These are phyloP conservation scores for Fusarium domesticum DNA, from an alignment of 2,329 filamentous ascomycete genomes.

Conservation along the genomic window DNA sequence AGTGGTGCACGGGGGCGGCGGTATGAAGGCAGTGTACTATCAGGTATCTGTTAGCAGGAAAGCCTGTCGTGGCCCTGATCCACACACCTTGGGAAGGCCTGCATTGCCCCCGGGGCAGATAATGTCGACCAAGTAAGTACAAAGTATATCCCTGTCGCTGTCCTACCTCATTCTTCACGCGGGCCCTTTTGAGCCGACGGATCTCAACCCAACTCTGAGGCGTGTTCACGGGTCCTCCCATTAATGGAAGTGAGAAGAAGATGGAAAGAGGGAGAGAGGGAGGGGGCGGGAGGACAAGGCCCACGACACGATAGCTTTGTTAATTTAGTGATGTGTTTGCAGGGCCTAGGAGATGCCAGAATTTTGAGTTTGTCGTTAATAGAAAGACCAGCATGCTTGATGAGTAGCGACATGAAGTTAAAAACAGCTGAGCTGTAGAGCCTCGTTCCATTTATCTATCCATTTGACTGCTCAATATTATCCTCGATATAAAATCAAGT, in stretches of 20 bases:
- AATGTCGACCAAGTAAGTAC: conserved; percentile 34
- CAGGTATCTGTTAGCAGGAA: conserved; percentile 27
- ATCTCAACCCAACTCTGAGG: conserved; percentile 39
- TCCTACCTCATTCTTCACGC: conserved; percentile 37
- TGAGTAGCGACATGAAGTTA: too few relatives aligned
- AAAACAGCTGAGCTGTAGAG: not conserved
- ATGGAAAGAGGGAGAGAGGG: not conserved
- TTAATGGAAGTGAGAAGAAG: conserved; percentile 5
- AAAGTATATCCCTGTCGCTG: conserved; percentile 30
- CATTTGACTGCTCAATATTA: not conserved
- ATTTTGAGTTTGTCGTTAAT: not conserved
- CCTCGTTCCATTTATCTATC: not conserved
- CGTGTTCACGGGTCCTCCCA: conserved; percentile 32
- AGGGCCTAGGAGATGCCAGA: not conserved
- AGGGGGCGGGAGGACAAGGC: not conserved
- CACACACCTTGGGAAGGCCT: not conserved
- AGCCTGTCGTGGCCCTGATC: conserved; percentile 7
- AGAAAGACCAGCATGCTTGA: too few relatives aligned
- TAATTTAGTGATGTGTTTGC: not conserved
- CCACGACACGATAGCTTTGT: not conserved
- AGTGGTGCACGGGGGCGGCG: conserved; percentile 37
- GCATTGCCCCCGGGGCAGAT: conserved; percentile 7
- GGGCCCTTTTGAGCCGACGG: conserved; percentile 37
- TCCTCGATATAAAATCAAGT: not conserved
- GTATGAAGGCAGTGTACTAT: conserved; percentile 28